Base-by-base conservation (phyloP, 2,329 filamentous ascomycete genomes). In the Colletotrichum incanum region DNA sequence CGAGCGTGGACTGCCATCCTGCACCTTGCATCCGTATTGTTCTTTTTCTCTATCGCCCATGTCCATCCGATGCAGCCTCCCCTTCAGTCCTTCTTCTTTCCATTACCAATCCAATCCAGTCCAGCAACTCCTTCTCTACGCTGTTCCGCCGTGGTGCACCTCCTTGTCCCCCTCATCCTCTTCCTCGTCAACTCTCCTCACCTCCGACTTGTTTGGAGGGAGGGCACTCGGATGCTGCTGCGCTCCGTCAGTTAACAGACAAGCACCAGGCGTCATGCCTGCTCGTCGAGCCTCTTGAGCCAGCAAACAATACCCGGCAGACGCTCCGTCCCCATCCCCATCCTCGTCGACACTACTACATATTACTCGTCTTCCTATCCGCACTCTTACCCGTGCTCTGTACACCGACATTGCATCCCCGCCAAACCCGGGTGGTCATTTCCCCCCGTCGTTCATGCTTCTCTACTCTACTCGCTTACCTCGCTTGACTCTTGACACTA, bases 201-300 rank as follows among this genome's bases (percentile, higher is more conserved):
- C 26, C 23, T 26, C 23, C 7, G 34, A 8, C 34, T 37, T 37
- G 23, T 2, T 26, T 26, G 12, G 47, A 26, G 47, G 47, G 23
- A 9, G 47, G n/a, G 12, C n/a, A 50, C 23, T 50, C 47, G 47
- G 12, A 50, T 50, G 12, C 12, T 50, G 47, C 23, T 50, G 23
- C 56, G 37, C 39, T 59, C 39, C 23, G 28, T 43, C 9, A 12
- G 34, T 28, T 49, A 43, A 23, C 28, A 37, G 28, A 47, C 41
- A 60, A 6, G n/a, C 20, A 61, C 31, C 59, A 63, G 47, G 60
- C 31, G 60, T 39, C n/a, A 52, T 63, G 45, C 34, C 45, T 41
- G 45, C 23, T 60, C 23, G 23, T 60, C 54, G 31, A 20, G 28
- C 37, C 34, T 26, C 12, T 26, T 41, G 31, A 37, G 34, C 54